These are phyloP conservation scores for Cladorrhinum samala DNA, from an alignment of 495 filamentous ascomycete species.

Conservation along the genomic window DNA sequence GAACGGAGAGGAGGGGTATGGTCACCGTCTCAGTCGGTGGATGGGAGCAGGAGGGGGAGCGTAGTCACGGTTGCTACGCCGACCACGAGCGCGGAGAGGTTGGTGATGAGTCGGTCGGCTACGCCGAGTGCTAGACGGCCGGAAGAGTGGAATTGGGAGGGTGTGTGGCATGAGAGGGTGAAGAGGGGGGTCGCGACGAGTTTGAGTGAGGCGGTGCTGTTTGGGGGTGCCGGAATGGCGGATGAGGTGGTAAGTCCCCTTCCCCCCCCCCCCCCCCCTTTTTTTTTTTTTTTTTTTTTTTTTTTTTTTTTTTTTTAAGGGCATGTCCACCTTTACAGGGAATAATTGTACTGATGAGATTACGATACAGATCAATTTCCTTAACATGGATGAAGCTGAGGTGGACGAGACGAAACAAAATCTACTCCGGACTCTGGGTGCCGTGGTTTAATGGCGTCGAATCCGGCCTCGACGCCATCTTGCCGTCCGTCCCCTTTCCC, in stretches of 20 bases:
- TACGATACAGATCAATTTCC: conserved; percentile 57
- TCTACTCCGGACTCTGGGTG: conserved; percentile 48
- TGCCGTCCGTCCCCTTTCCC: not conserved
- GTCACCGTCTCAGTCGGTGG: conserved; percentile 3
- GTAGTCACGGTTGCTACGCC: not conserved
- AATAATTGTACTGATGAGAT: conserved; percentile 16
- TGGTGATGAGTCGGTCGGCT: conserved; percentile 17
- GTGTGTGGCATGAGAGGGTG: conserved; percentile 83
- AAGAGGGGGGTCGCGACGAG: conserved; percentile 70
- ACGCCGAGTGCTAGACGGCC: conserved; percentile 43
- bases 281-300: no score
- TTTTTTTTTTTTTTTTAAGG: no score
- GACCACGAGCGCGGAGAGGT: not conserved
- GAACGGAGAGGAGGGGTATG: conserved; percentile 5
- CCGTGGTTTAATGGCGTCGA: conserved; percentile 9
- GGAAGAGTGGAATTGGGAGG: conserved; percentile 93
- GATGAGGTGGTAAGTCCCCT: conserved; percentile 68
- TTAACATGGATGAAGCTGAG: conserved; percentile 56
- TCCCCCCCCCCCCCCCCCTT: no score
- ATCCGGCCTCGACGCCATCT: not conserved
- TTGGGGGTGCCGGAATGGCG: conserved; percentile 52
- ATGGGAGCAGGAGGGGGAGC: conserved; percentile 1
- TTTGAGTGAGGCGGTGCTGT: conserved; percentile 69
- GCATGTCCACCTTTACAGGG: conserved; percentile 2
- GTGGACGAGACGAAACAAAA: conserved; percentile 54